These are phyloP conservation scores for Helotiales sp. DNA, from an alignment of 2,329 filamentous ascomycete species.

Conservation along the genomic window DNA sequence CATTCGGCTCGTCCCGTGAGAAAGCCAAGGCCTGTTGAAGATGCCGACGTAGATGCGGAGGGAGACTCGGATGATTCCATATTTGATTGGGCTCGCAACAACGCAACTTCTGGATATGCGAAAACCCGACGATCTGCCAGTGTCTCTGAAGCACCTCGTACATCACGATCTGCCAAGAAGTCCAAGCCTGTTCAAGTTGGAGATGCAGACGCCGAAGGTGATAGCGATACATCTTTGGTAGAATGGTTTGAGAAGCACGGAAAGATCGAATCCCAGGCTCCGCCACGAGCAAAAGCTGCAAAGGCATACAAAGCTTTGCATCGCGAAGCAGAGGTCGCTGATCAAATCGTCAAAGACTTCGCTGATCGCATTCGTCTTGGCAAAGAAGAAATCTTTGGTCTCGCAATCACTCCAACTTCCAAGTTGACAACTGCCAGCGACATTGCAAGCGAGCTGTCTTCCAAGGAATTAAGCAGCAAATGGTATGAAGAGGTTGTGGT, in stretches of 20 bases:
- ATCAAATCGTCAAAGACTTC: constrained; percentile 15
- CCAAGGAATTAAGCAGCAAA: constrained; percentile 8
- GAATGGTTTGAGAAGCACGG: constrained; percentile 16
- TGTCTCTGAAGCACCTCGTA: neutral
- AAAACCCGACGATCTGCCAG: neutral
- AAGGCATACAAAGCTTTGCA: constrained; percentile 18
- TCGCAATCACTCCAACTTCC: neutral
- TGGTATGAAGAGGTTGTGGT: constrained; percentile 30
- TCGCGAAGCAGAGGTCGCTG: constrained; percentile 18
- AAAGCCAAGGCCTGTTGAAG: neutral
- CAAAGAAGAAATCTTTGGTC: neutral
- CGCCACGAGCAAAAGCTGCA: neutral
- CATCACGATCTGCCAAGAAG: neutral
- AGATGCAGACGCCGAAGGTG: neutral
- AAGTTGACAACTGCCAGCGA: neutral
- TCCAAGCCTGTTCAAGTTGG: neutral
- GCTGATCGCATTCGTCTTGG: neutral
- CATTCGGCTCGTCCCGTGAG: neutral
- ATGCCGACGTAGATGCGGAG: constrained; percentile 11
- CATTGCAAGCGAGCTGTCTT: neutral
- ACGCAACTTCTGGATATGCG: constrained; percentile 11
- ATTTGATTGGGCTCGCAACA: constrained; percentile 31
- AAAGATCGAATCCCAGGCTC: neutral
- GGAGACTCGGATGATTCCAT: constrained; percentile 33
- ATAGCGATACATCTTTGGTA: constrained; percentile 25